Evolutionary conservation across 345 rosid genomes (phyloP), one percentile per base, ranked within the genome.

Genomic region (Hibiscus mutabilis): DNA sequence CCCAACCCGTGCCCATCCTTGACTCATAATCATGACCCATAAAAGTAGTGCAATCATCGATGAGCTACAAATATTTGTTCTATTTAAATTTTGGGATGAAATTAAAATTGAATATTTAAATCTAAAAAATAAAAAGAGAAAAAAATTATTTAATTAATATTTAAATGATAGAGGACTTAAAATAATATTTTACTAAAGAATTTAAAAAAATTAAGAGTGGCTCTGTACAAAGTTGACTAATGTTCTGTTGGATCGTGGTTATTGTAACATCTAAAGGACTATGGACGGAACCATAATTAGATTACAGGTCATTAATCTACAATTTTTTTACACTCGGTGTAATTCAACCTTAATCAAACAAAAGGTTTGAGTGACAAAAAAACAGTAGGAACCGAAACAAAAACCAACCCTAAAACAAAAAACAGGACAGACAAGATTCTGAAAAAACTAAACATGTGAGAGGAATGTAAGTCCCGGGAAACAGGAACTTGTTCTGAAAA

Each of bases 291-390:
- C 27, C 35, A 33, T 33, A 5, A 33, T 33, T 33, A 33, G 7
- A 33, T 33, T 33, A 33, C 35, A 33, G 5, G 6, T 63, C 56
- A 78, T 73, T 68, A 78, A 76, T 83, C 80, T 80, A 78, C 79
- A 83, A 55, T 72, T 80, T 60, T 75, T 80, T 75, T 82, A 77
- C 78, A 80, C 84, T 76, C 74, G 63, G 33, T 58, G 73, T 74
- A 18, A 53, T 58, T 47, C 74, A 87, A 80, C 80, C 79, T 81
- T 77, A 71, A 78, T 81, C 79, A 81, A 81, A 76, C 80, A 78
- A 75, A 81, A 60, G 73, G 37, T 78, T 68, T 77, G 68, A 70
- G 58, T 37, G 13, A 62, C 42, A 8, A 62, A 52, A 56, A 35
- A 35, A n/a, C 47, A 57, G 2, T 14, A 66, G 71, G 72, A 69